Evolutionary conservation across 495 filamentous ascomycete genomes (phyloP).

Genomic region (Collariella sp.): DNA sequence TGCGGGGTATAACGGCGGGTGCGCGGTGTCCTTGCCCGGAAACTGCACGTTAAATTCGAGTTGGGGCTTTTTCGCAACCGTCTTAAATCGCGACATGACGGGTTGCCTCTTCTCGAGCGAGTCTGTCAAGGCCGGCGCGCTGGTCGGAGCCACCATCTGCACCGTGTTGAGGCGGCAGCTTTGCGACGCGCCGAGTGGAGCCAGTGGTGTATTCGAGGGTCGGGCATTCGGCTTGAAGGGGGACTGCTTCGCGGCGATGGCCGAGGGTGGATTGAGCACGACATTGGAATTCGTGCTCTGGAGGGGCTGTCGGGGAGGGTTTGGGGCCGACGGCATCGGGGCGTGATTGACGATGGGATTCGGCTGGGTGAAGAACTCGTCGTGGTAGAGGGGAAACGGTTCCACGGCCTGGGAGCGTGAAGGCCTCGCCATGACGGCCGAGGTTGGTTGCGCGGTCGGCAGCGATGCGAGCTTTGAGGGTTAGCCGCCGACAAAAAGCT

Average conservation of each 20-base stretch:
- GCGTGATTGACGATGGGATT: slow-evolving; percentile 40
- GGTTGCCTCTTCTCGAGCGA: slow-evolving; percentile 71
- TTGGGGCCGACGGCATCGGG: slow-evolving; percentile 43
- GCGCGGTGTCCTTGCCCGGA: slow-evolving; percentile 60
- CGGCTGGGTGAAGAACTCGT: slow-evolving; percentile 45
- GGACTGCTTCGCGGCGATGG: slow-evolving; percentile 46
- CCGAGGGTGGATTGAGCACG: slow-evolving; percentile 48
- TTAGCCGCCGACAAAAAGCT: background rate
- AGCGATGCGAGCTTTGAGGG: background rate
- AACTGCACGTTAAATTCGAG: slow-evolving; percentile 49
- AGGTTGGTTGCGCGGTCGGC: slow-evolving; percentile 2
- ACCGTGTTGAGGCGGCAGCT: slow-evolving; percentile 48
- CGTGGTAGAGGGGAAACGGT: slow-evolving; percentile 56
- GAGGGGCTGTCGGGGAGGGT: slow-evolving; percentile 39
- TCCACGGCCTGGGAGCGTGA: slow-evolving; percentile 51
- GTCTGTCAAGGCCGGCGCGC: slow-evolving; percentile 63
- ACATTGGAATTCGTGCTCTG: slow-evolving; percentile 45
- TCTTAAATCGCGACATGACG: slow-evolving; percentile 50
- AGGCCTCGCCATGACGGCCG: slow-evolving; percentile 41
- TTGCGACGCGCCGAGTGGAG: slow-evolving; percentile 37
- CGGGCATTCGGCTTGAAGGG: slow-evolving; percentile 45
- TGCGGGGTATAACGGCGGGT: slow-evolving; percentile 41
- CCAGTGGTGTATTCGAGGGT: slow-evolving; percentile 32
- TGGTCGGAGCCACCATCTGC: slow-evolving; percentile 62
- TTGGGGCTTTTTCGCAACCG: slow-evolving; percentile 54